Evolutionary conservation across 345 rosid genomes (phyloP).

Genomic region (Erysimum cheiranthoides): DNA sequence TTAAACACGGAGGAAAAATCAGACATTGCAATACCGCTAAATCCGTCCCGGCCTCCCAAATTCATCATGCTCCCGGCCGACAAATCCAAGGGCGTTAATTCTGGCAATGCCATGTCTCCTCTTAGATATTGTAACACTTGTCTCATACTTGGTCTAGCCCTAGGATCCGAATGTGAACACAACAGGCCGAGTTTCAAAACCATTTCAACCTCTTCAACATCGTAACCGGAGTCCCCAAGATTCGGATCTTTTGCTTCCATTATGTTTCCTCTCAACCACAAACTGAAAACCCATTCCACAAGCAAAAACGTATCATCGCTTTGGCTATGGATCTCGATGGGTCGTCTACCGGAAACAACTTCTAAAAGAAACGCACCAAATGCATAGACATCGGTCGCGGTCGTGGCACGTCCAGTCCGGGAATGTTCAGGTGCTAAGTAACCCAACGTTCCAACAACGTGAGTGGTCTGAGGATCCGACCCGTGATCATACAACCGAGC

Average conservation of each 20-base stretch:
- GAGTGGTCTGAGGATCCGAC: slow-evolving; percentile 63
- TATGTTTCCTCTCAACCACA: slow-evolving; percentile 49
- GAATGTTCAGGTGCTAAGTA: slow-evolving; percentile 71
- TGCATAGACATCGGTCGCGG: slow-evolving; percentile 58
- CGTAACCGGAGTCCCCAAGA: slow-evolving; percentile 43
- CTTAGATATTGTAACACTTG: slow-evolving; percentile 58
- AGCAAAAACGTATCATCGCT: slow-evolving; percentile 46
- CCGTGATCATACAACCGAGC: slow-evolving; percentile 70
- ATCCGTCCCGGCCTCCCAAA: slow-evolving; percentile 39
- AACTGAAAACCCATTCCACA: slow-evolving; percentile 55
- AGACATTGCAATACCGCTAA: slow-evolving; percentile 41
- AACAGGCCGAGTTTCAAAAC: slow-evolving; percentile 65
- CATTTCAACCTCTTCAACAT: slow-evolving; percentile 55
- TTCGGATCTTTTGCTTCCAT: slow-evolving; percentile 54
- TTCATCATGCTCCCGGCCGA: slow-evolving; percentile 26
- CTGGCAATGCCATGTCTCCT: slow-evolving; percentile 44
- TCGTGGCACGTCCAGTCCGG: slow-evolving; percentile 60
- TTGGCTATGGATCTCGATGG: slow-evolving; percentile 42
- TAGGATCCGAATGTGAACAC: slow-evolving; percentile 59
- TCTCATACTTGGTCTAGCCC: slow-evolving; percentile 64
- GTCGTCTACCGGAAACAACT: slow-evolving; percentile 65
- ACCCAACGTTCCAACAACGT: slow-evolving; percentile 62
- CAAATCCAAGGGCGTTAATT: slow-evolving; percentile 31
- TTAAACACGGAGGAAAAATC: slow-evolving; percentile 38
- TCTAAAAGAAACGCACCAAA: slow-evolving; percentile 71